A percentile compares a stretch with the other conserved stretches of the same genome.
Conservation (phyloP, 768 basidiomycete genomes). For the Pleurotus ostreatus region DNA sequence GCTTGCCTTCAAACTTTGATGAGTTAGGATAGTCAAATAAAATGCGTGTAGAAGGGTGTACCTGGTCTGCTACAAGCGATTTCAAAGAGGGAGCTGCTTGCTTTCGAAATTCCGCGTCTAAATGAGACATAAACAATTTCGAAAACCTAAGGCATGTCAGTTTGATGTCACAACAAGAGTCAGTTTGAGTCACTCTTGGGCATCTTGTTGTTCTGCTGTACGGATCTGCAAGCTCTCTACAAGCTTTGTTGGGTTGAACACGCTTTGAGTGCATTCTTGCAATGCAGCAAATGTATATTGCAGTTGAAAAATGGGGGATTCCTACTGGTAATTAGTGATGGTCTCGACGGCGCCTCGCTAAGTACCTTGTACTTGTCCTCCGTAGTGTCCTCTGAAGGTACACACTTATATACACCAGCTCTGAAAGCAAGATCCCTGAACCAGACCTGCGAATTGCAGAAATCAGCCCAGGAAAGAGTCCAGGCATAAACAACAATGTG, state of each 20-base stretch:
- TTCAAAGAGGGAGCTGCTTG: slow-evolving; percentile 61
- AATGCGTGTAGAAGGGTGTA: slow-evolving; percentile 19
- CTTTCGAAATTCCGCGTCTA: slow-evolving; percentile 84
- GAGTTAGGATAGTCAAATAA: not conserved
- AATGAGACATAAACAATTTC: slow-evolving; percentile 88
- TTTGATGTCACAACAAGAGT: not conserved
- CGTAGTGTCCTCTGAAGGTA: slow-evolving; percentile 43
- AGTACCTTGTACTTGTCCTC: slow-evolving; percentile 38
- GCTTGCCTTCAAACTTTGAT: slow-evolving; percentile 79
- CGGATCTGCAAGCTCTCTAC: slow-evolving; percentile 82
- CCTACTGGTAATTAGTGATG: slow-evolving; percentile 33
- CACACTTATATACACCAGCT: slow-evolving; percentile 76
- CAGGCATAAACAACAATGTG: not conserved
- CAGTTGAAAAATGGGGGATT: slow-evolving; percentile 74
- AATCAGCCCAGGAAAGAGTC: not conserved
- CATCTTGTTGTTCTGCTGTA: slow-evolving; percentile 90
- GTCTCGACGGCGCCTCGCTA: not conserved
- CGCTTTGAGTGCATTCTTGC: slow-evolving; percentile 62
- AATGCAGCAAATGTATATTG: slow-evolving; percentile 84
- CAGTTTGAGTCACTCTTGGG: slow-evolving; percentile 71
- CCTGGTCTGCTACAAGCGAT: slow-evolving; percentile 73
- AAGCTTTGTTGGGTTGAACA: slow-evolving; percentile 81
- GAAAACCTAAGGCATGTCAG: slow-evolving; percentile 61
- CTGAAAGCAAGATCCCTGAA: slow-evolving; percentile 83
- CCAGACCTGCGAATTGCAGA: slow-evolving; percentile 65